Evolutionary conservation across 2,329 filamentous ascomycete genomes (phyloP).

Genomic region (Pestalotiopsis sp.): DNA sequence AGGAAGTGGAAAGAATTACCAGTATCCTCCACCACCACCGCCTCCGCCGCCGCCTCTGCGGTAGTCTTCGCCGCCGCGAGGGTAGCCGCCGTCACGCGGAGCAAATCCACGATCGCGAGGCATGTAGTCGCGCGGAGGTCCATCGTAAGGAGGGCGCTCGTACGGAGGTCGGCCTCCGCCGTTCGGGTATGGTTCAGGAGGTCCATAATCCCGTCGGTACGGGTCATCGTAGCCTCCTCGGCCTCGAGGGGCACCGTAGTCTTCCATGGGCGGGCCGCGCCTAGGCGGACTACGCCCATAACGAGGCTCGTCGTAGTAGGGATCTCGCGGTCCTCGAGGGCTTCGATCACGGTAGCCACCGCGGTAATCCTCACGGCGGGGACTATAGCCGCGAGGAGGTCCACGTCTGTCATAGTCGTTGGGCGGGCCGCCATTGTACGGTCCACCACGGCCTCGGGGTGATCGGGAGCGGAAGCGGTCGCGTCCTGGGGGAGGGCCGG

Average conservation of each 20-base stretch:
- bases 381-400: constrained; percentile 79
- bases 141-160: constrained; percentile 54
- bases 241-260: constrained; percentile 71
- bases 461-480: constrained; percentile 81
- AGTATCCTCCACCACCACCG: constrained; percentile 30
- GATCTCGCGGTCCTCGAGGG: constrained; percentile 61
- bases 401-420: constrained; percentile 65
- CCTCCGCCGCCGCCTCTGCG: constrained; percentile 30
- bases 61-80: constrained; percentile 31
- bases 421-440: constrained; percentile 58
- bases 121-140: constrained; percentile 41
- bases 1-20: constrained; percentile 32
- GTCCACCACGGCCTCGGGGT: constrained; percentile 67
- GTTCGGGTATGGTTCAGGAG: constrained; percentile 62
- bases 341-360: constrained; percentile 88
- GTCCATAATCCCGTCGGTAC: constrained; percentile 68
- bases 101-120: constrained; percentile 49
- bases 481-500: constrained; percentile 72
- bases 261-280: constrained; percentile 70
- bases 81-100: constrained; percentile 29
- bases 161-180: constrained; percentile 52
- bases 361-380: constrained; percentile 65
- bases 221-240: constrained; percentile 76
- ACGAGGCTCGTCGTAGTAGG: constrained; percentile 85
- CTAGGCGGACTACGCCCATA: constrained; percentile 77